Evolutionary conservation across 345 rosid genomes (phyloP).

Genomic region (Citrus mangshanensis): DNA sequence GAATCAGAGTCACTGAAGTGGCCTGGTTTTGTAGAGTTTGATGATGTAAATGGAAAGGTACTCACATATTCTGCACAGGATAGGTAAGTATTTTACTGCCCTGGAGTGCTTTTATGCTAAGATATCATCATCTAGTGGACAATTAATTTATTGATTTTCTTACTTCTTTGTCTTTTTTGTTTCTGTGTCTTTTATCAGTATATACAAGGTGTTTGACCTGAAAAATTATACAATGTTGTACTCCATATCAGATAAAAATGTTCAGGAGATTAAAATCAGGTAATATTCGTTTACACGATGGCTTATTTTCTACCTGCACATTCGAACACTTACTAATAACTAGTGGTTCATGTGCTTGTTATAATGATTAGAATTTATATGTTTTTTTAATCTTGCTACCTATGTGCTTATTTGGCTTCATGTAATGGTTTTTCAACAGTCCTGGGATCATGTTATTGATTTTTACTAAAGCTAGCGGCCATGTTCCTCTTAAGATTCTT

Average conservation of each 20-base stretch:
- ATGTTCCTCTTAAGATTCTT: slow-evolving; percentile 53
- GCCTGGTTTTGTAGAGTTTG: slow-evolving; percentile 95
- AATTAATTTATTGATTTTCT: slow-evolving; percentile 4
- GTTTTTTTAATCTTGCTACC: not conserved
- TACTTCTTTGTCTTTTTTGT: not conserved
- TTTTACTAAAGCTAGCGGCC: slow-evolving; percentile 35
- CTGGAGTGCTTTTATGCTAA: not conserved
- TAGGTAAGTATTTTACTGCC: slow-evolving; percentile 34
- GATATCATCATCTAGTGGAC: not conserved
- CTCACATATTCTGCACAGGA: slow-evolving; percentile 82
- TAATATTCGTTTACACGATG: not conserved
- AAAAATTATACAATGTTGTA: slow-evolving; percentile 54
- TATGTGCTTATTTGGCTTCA: not conserved
- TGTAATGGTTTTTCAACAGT: slow-evolving; percentile 26
- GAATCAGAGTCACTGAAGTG: slow-evolving; percentile 84
- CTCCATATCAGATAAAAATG: slow-evolving; percentile 50
- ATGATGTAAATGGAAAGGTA: slow-evolving; percentile 87
- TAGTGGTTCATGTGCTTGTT: not conserved
- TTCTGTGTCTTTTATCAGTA: slow-evolving; percentile 24
- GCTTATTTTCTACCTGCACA: not conserved
- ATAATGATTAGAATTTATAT: not conserved
- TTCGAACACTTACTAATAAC: not conserved
- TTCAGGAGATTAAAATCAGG: slow-evolving; percentile 60
- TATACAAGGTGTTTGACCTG: slow-evolving; percentile 61
- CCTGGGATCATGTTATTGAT: slow-evolving; percentile 62